Base-by-base conservation (phyloP, 2,329 filamentous ascomycete species). In the Botryosphaeria dothidea region DNA sequence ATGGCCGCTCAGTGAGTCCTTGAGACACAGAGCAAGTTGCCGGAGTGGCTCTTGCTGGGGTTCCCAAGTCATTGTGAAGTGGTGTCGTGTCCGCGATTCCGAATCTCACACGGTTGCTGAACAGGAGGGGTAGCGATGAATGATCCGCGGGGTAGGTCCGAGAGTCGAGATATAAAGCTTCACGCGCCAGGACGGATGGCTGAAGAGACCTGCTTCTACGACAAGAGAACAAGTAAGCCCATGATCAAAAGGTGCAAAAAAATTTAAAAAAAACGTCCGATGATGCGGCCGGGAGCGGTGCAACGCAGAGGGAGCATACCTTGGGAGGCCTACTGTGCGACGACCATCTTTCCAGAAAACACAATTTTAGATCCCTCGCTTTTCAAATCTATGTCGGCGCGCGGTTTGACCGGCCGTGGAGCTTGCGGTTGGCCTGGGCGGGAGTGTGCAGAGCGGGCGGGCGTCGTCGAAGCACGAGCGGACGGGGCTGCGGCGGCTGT, bases 11-110 rank as follows among this genome's bases (percentile, higher is more conserved):
- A 98, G 84, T 49, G 95, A 97, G 82, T 98, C 93, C 81, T 90
- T 92, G 74, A 99, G 87, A 80, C 89, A 97, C 74, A 89, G 87
- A 71, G 92, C 90, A 70, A 99, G 88, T 85, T 97, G 93, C 84
- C 86, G 86, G 83, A 99, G 84, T 78, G 90, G 92, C 84, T 93
- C 92, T 73, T 90, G 87, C 74, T 91, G 85, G 68, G 95, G 95
- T 83, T 96, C 92, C 95, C 95, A 99, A 79, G 90, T 87, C 93
- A 97, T 97, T 66, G 46, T 67, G 58, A 31, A 63, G 38, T 29
- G 31, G 62, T 56, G 36, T 64, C 38, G 62, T 56, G 49, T 54
- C 49, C 46, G 60, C 49, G 51, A 48, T 64, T 58, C 54, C 23
- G 36, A 58, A 58, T 58, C 54, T 58, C 54, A 51, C 62, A 52